Conservation (phyloP, 2,329 filamentous ascomycete genomes). For the Epichloe sylvatica region DNA sequence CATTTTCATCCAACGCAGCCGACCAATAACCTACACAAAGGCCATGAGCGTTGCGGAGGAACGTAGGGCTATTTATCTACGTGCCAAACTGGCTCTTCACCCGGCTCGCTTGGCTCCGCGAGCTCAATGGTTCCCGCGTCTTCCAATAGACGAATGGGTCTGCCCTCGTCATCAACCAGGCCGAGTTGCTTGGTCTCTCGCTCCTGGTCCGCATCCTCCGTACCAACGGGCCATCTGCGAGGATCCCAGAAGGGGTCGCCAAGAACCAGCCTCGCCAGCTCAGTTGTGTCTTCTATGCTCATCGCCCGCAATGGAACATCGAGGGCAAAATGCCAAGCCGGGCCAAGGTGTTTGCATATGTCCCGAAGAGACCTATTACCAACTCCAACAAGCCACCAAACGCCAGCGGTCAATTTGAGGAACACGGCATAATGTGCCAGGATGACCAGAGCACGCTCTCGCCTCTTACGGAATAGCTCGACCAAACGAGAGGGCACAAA, state of each 20-base stretch:
- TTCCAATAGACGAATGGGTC: not conserved
- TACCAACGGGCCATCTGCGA: not conserved
- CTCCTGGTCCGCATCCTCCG: not conserved
- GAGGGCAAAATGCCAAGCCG: constrained; percentile 19
- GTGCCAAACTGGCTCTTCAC: constrained; percentile 3
- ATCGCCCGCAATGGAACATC: constrained; percentile 23
- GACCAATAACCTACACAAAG: too few relatives aligned
- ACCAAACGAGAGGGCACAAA: constrained; percentile 33
- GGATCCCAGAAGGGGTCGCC: constrained; percentile 29
- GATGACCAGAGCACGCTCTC: constrained; percentile 36
- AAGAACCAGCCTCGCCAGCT: constrained; percentile 29
- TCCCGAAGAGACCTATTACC: constrained; percentile 31
- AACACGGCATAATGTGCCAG: constrained; percentile 40
- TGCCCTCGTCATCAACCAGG: constrained; percentile 7
- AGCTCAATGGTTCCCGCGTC: not conserved
- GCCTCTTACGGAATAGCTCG: constrained; percentile 25
- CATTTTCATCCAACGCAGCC: too few relatives aligned
- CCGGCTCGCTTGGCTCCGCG: constrained; percentile 1
- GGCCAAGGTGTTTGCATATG: constrained; percentile 26
- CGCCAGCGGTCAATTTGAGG: constrained; percentile 25
- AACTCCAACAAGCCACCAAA: constrained; percentile 40
- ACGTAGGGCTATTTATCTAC: not conserved
- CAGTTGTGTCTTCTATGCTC: constrained; percentile 18
- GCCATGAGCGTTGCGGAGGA: too few relatives aligned
- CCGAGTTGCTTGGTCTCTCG: constrained; percentile 1